Percentiles rank a stretch among this genome's conserved stretches.
Conservation (phyloP, 1,139 yeast genomes). For the Candida neerlandica region DNA sequence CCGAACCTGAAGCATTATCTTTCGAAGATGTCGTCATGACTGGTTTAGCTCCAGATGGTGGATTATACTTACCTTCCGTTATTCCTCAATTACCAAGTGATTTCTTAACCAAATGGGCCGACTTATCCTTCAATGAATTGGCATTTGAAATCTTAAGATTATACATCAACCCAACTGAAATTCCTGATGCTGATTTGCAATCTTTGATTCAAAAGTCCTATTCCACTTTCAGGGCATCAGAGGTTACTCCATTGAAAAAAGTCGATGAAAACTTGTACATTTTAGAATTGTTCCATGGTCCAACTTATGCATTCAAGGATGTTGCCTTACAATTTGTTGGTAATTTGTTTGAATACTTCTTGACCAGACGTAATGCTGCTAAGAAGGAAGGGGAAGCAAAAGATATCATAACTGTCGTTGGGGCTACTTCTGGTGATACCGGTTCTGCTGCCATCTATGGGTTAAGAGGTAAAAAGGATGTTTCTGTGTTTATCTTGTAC, state of each 20-base stretch:
- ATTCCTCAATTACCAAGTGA: conserved; percentile 71
- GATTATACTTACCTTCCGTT: conserved; percentile 82
- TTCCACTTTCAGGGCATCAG: conserved; percentile 82
- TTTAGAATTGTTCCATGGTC: conserved; percentile 96
- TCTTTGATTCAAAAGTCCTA: conserved; percentile 69
- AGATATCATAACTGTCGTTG: conserved; percentile 90
- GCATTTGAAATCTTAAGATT: conserved; percentile 85
- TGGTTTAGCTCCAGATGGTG: conserved; percentile 96
- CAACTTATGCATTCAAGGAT: conserved; percentile 98
- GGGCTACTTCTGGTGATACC: conserved; percentile 99
- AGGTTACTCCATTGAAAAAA: conserved; percentile 79
- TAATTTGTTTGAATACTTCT: conserved; percentile 88
- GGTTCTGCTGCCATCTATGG: conserved; percentile 99
- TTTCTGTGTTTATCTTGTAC: conserved; percentile 89
- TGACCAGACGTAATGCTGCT: conserved; percentile 71
- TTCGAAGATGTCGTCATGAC: conserved; percentile 93
- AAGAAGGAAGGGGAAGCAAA: conserved; percentile 60
- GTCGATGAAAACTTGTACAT: conserved; percentile 67
- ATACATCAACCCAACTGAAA: conserved; percentile 70
- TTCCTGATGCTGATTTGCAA: conserved; percentile 68
- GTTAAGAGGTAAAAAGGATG: conserved; percentile 93
- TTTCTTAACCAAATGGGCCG: conserved; percentile 68
- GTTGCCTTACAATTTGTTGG: conserved; percentile 98
- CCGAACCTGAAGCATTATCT: conserved; percentile 55
- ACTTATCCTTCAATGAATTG: conserved; percentile 76